Conservation (phyloP, 2,329 filamentous ascomycete species). For the Annulohypoxylon truncatum region DNA sequence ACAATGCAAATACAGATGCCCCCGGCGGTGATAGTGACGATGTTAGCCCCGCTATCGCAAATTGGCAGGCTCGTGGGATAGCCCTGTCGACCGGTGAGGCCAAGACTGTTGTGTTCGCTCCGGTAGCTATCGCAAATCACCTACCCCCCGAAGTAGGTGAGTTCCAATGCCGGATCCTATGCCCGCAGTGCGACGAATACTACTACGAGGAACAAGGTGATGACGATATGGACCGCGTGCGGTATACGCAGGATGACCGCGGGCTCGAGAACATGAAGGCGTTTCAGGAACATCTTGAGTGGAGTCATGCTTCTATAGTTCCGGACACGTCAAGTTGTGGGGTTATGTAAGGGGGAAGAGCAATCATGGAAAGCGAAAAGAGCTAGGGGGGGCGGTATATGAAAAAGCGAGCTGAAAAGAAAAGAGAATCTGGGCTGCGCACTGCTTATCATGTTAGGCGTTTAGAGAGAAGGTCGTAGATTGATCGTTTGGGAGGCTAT, state of each 20-base stretch:
- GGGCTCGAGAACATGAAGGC: slow-evolving; percentile 61
- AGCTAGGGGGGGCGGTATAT: background rate
- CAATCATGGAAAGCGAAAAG: background rate
- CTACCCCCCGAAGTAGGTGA: slow-evolving; percentile 61
- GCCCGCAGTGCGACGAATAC: slow-evolving; percentile 68
- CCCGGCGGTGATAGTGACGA: slow-evolving; percentile 24
- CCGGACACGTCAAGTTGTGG: slow-evolving; percentile 56
- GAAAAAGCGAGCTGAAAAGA: background rate
- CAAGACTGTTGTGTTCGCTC: slow-evolving; percentile 67
- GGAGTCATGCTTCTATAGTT: slow-evolving; percentile 61
- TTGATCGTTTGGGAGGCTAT: background rate
- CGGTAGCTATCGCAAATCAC: slow-evolving; percentile 69
- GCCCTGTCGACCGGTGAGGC: slow-evolving; percentile 55
- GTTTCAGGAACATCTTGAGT: slow-evolving; percentile 67
- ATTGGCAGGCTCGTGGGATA: slow-evolving; percentile 65
- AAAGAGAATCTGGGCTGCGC: background rate
- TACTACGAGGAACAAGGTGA: slow-evolving; percentile 61
- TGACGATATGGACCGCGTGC: slow-evolving; percentile 63
- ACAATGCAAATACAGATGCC: slow-evolving; percentile 31
- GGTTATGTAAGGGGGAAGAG: slow-evolving; percentile 57
- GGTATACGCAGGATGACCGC: slow-evolving; percentile 59
- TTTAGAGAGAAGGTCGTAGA: slow-evolving; percentile 13
- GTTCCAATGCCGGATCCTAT: slow-evolving; percentile 64
- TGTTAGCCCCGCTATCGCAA: slow-evolving; percentile 48
- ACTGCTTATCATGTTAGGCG: slow-evolving; percentile 12